These are phyloP conservation scores for Oryza australiensis DNA, from an alignment of 176 grass and related monocot genomes.

Conservation along the genomic window DNA sequence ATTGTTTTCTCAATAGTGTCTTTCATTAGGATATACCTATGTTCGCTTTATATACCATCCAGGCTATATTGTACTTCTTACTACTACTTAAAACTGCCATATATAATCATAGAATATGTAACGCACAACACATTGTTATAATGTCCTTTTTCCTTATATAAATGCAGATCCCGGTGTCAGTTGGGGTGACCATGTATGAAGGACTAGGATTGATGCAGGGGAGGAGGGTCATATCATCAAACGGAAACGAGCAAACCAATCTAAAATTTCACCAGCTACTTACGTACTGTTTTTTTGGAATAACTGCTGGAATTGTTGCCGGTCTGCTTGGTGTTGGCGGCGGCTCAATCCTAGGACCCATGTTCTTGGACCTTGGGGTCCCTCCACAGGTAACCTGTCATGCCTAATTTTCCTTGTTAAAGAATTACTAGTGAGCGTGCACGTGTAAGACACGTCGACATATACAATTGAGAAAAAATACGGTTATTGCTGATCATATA, in stretches of 20 bases:
- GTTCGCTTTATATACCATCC: not conserved
- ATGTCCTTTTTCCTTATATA: not conserved
- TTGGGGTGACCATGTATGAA: slow-evolving; percentile 57
- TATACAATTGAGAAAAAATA: no score
- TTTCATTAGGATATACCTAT: not conserved
- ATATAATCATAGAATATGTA: not conserved
- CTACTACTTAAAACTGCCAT: not conserved
- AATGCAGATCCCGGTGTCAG: slow-evolving; percentile 62
- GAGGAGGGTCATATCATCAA: slow-evolving; percentile 62
- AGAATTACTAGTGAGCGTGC: no score
- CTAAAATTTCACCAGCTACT: slow-evolving; percentile 46
- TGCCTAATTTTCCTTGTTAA: not conserved
- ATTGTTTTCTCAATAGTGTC: not conserved
- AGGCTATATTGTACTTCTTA: not conserved
- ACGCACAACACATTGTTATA: not conserved
- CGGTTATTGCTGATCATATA: no score
- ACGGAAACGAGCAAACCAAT: slow-evolving; percentile 38
- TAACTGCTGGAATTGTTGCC: slow-evolving; percentile 56
- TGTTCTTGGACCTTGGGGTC: slow-evolving; percentile 78
- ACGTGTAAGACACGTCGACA: no score
- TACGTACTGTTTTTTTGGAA: slow-evolving; percentile 50
- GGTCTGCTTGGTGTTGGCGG: slow-evolving; percentile 76
- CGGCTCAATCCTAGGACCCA: slow-evolving; percentile 79
- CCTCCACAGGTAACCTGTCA: slow-evolving; percentile 53
- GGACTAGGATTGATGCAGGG: slow-evolving; percentile 53